Evolutionary conservation across 768 basidiomycete species (phyloP).

Genomic region (Leccinum arenicola): DNA sequence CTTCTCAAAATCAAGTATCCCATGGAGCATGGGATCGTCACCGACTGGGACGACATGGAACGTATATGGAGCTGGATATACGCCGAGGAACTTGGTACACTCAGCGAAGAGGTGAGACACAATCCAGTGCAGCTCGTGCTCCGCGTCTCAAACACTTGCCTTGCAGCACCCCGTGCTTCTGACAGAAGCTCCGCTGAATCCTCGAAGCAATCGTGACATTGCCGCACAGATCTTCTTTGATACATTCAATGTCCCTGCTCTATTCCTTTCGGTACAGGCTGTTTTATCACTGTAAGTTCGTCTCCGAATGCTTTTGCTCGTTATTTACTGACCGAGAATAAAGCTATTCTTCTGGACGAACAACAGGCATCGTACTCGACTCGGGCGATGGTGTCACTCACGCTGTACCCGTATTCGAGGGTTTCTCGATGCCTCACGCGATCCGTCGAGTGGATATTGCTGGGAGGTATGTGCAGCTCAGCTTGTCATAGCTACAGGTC

Average conservation of each 20-base stretch:
- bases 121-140: neutral
- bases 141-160: constrained; percentile 13
- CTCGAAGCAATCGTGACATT: constrained; percentile 91
- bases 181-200: constrained; percentile 97
- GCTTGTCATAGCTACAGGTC: neutral
- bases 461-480: constrained; percentile 60
- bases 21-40: constrained; percentile 98
- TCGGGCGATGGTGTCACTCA: constrained; percentile 99
- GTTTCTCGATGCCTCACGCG: constrained; percentile 98
- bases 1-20: constrained; percentile 98
- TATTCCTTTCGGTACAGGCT: constrained; percentile 96
- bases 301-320: neutral
- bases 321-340: constrained; percentile 12
- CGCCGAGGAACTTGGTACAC: constrained; percentile 89
- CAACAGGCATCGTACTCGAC: constrained; percentile 98
- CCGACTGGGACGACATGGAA: constrained; percentile 99
- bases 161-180: constrained; percentile 91
- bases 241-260: constrained; percentile 98
- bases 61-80: constrained; percentile 99
- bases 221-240: constrained; percentile 99
- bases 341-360: constrained; percentile 97
- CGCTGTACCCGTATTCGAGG: constrained; percentile 97
- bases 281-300: constrained; percentile 87
- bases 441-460: constrained; percentile 95
- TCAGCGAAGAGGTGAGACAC: constrained; percentile 87